A percentile compares a stretch with the other conserved stretches of the same genome.
Evolutionary conservation across 1,284 basidiomycete genomes (phyloP).

Genomic region (Ganoderma sp.): DNA sequence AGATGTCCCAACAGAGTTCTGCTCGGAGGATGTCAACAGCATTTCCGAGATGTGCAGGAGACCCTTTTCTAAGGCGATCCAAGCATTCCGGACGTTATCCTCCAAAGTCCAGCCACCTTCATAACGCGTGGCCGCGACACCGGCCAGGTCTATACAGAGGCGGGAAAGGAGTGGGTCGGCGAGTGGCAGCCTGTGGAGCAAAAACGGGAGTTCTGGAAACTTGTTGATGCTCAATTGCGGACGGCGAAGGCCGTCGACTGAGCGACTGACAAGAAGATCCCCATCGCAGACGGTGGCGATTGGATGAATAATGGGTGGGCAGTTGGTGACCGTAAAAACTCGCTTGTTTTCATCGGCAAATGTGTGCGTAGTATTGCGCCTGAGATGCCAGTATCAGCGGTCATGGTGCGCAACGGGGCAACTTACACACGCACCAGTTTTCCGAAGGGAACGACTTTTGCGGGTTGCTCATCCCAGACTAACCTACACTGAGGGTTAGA

Average conservation of each 20-base stretch:
- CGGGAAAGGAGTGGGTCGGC: neutral
- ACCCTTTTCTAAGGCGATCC: neutral
- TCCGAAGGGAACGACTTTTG: no score
- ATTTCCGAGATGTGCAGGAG: neutral
- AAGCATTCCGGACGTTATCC: neutral
- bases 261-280: no score
- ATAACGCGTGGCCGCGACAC: neutral
- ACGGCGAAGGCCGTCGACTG: neutral
- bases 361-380: no score
- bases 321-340: no score
- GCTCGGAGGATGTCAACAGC: neutral
- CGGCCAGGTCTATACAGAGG: neutral
- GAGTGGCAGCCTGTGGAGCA: neutral
- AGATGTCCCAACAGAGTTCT: neutral
- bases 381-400: no score
- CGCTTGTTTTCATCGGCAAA: no score
- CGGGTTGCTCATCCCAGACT: no score
- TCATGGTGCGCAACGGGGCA: no score
- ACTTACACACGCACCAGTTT: no score
- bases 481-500: no score
- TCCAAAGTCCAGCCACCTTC: neutral
- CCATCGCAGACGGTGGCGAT: no score
- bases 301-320: no score
- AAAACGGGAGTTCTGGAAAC: neutral
- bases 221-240: neutral